Evolutionary conservation across 805 yeast genomes (phyloP).

Genomic region (Metschnikowia colocasiae): DNA sequence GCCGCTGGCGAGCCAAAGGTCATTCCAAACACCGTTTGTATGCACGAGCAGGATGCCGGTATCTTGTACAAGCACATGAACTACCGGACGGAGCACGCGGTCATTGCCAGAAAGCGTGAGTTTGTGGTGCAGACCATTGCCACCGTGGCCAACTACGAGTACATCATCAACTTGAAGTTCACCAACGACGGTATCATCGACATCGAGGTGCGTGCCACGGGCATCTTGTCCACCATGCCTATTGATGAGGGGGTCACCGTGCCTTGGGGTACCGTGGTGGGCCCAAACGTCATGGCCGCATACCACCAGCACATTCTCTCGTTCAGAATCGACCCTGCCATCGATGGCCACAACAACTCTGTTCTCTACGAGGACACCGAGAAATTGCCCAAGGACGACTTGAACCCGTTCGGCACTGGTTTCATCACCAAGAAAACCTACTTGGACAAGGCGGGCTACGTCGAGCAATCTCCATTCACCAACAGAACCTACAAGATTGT

Average conservation of each 20-base stretch:
- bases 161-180: conserved; percentile 65
- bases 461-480: conserved; percentile 73
- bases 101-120: conserved; percentile 74
- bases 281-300: conserved; percentile 79
- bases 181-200: conserved; percentile 76
- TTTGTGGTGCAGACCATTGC: conserved; percentile 77
- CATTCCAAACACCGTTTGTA: conserved; percentile 68
- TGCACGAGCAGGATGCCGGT: conserved; percentile 80
- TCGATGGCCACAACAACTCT: conserved; percentile 77
- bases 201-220: conserved; percentile 80
- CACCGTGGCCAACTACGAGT: conserved; percentile 82
- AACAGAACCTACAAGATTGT: conserved; percentile 71
- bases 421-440: conserved; percentile 58
- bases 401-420: conserved; percentile 69
- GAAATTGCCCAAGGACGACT: conserved; percentile 51
- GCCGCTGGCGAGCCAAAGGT: conserved; percentile 59
- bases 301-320: conserved; percentile 80
- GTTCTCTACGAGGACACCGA: conserved; percentile 68
- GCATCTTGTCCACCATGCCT: conserved; percentile 82
- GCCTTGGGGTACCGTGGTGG: conserved; percentile 73
- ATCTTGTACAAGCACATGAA: conserved; percentile 74
- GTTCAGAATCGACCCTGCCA: conserved; percentile 76
- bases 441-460: conserved; percentile 66
- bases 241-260: conserved; percentile 64
- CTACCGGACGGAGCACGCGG: conserved; percentile 69